Evolutionary conservation across 306 rosid species (phyloP).

Genomic region (Oemleria cerasiformis): DNA sequence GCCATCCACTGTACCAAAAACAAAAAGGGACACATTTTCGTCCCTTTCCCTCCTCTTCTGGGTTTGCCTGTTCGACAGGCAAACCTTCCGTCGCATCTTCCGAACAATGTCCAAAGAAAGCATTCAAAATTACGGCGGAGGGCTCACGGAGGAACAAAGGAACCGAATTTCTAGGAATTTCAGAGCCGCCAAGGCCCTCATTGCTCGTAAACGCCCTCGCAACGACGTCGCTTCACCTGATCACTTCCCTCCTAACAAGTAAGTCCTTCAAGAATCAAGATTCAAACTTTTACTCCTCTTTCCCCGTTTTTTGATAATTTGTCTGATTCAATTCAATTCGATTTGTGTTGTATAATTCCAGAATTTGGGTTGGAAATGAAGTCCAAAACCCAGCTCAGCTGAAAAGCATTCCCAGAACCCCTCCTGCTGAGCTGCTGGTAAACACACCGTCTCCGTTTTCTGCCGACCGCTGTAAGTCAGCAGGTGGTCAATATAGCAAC

Average conservation of each 20-base stretch:
- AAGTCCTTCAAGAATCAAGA: background rate
- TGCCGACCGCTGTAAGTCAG: slow-evolving; percentile 6
- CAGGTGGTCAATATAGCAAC: slow-evolving; percentile 4
- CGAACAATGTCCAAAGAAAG: slow-evolving; percentile 15
- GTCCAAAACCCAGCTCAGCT: slow-evolving; percentile 25
- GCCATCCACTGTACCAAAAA: too few species aligned
- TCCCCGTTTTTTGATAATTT: background rate
- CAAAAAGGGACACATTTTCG: background rate
- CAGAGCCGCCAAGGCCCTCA: slow-evolving; percentile 69
- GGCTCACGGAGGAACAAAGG: slow-evolving; percentile 41
- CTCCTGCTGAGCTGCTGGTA: slow-evolving; percentile 49
- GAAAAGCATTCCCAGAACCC: slow-evolving; percentile 40
- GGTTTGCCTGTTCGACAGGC: background rate
- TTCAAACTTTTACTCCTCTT: background rate
- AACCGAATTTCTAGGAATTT: slow-evolving; percentile 55
- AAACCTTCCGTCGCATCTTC: background rate
- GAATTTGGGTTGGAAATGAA: slow-evolving; percentile 34
- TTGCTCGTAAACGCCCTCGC: slow-evolving; percentile 68
- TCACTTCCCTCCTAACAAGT: slow-evolving; percentile 18
- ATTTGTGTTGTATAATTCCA: slow-evolving; percentile 4
- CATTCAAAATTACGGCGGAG: slow-evolving; percentile 9
- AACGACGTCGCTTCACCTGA: slow-evolving; percentile 29
- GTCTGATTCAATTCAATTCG: background rate
- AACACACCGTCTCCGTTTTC: slow-evolving; percentile 29
- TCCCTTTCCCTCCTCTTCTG: background rate